Evolutionary conservation across 495 filamentous ascomycete species (phyloP), one percentile per base, ranked within the genome.

Genomic region (Trypethelium eluteriae): DNA sequence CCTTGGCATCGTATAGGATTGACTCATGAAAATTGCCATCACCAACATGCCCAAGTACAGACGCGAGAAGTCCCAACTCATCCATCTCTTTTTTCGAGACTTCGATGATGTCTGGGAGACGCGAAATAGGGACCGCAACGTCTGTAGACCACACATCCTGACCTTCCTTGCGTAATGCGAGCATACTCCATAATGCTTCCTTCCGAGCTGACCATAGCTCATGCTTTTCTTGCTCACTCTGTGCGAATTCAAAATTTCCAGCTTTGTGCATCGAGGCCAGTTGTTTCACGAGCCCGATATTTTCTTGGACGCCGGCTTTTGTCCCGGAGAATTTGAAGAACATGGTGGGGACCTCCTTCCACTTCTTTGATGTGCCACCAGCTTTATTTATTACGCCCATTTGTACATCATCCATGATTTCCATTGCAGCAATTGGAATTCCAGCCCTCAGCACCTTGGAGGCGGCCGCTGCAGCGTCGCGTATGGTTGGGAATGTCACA

Each of bases 261-360:
- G 84, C 83, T 34, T 88, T 86, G 32, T 86, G 79, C 16, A 67
- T 63, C 70, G 84, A 83, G 4, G 90, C 87, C 18, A 96, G 79
- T 64, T 79, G 78, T 71, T 84, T 83, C 2, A 95, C 92, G 62
- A 89, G 78, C 38, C 78, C 78, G 64, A 96, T 85, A 75, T 95
- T 91, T 76, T 97, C 93, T 72, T 91, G 89, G 18, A 96, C 91
- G 7, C 84, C 84, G 3, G 78, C 78, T 0, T 79, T 81, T 0
- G 91, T 94, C 44, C 93, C 92, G 16, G 86, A 83, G 76, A 96
- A 98, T 74, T 97, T 97, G 83, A 98, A 94, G 79, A 98, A 96
- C 3, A 98, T 78, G 3, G 93, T 96, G 3, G 93, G 93, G 18
- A 84, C 84, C 67, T 89, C 87, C 67, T 83, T 85, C 90, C 93